Evolutionary conservation across 2,329 filamentous ascomycete genomes (phyloP).

Genomic region (Metarhizium guizhouense): DNA sequence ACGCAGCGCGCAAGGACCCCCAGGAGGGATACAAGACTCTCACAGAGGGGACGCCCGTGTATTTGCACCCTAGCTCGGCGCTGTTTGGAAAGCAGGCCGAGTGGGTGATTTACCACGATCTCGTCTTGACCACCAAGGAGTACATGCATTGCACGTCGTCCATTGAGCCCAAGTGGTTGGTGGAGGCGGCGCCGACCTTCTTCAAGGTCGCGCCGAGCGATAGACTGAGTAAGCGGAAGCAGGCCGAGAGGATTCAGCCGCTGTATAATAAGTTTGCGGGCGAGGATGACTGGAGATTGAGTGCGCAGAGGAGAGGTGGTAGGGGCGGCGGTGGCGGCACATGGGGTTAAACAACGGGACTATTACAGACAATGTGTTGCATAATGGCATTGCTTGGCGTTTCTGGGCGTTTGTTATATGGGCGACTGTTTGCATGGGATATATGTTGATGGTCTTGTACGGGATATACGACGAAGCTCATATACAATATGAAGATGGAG

Average conservation of each 20-base stretch:
- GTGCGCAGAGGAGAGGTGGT: slow-evolving; percentile 76
- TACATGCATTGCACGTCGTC: slow-evolving; percentile 94
- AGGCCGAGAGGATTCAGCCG: slow-evolving; percentile 89
- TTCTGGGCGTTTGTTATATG: not conserved
- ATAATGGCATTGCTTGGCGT: not conserved
- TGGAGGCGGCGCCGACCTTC: slow-evolving; percentile 95
- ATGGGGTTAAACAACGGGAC: slow-evolving; percentile 56
- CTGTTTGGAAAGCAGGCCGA: slow-evolving; percentile 94
- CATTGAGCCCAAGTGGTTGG: slow-evolving; percentile 90
- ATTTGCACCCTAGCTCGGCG: slow-evolving; percentile 84
- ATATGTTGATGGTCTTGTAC: too few species aligned
- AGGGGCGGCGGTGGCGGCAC: slow-evolving; percentile 84
- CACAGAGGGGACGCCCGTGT: slow-evolving; percentile 89
- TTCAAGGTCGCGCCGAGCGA: slow-evolving; percentile 94
- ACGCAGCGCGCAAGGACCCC: slow-evolving; percentile 87
- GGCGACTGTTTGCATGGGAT: not conserved
- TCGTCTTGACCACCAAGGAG: slow-evolving; percentile 91
- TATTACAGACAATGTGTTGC: not conserved
- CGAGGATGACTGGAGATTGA: slow-evolving; percentile 92
- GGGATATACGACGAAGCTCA: too few species aligned
- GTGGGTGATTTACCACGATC: slow-evolving; percentile 87
- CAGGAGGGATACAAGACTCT: slow-evolving; percentile 97
- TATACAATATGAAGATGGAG: too few species aligned
- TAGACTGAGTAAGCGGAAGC: slow-evolving; percentile 79
- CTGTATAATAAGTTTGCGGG: slow-evolving; percentile 86